These are phyloP conservation scores for Geopyxis carbonaria DNA, from an alignment of 495 filamentous ascomycete genomes.

Conservation along the genomic window DNA sequence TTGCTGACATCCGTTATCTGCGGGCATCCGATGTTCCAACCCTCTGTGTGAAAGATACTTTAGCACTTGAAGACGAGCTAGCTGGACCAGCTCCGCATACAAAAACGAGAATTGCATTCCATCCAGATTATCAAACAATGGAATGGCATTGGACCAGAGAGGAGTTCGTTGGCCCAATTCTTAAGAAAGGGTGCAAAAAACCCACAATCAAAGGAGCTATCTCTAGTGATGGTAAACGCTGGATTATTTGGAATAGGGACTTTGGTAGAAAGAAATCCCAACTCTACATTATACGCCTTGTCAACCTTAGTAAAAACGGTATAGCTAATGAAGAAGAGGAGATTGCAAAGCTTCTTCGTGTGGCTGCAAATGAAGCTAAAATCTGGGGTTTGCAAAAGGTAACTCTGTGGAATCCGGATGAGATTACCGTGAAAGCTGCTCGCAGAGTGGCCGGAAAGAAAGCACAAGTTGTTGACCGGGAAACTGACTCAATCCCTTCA, in stretches of 20 bases:
- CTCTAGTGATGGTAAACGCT: conserved; percentile 30
- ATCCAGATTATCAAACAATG: conserved; percentile 56
- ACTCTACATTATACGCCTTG: conserved; percentile 61
- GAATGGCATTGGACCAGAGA: conserved; percentile 78
- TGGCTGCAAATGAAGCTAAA: conserved; percentile 21
- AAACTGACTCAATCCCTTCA: conserved; percentile 45
- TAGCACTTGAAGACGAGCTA: conserved; percentile 5
- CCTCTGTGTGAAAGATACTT: conserved; percentile 39
- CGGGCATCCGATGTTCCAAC: conserved; percentile 35
- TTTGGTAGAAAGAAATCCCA: conserved; percentile 36
- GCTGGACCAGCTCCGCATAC: conserved; percentile 3
- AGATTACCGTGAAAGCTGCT: conserved; percentile 42
- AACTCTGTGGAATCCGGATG: conserved; percentile 48
- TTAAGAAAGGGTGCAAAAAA: conserved; percentile 27
- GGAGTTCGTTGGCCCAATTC: conserved; percentile 52
- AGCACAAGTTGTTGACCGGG: conserved; percentile 38
- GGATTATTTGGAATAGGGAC: conserved; percentile 67
- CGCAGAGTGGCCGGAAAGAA: conserved; percentile 31
- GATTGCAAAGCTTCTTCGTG: conserved; percentile 25
- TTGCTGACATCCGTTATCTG: conserved; percentile 26
- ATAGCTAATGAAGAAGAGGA: conserved; percentile 33
- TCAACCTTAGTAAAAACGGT: conserved; percentile 29
- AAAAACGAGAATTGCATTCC: conserved; percentile 43
- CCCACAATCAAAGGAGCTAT: conserved; percentile 56
- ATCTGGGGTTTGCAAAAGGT: conserved; percentile 43